A percentile compares a stretch with the other conserved stretches of the same genome.
Conservation (phyloP, 2,329 filamentous ascomycete species). For the Endoconidiophora laricicola region DNA sequence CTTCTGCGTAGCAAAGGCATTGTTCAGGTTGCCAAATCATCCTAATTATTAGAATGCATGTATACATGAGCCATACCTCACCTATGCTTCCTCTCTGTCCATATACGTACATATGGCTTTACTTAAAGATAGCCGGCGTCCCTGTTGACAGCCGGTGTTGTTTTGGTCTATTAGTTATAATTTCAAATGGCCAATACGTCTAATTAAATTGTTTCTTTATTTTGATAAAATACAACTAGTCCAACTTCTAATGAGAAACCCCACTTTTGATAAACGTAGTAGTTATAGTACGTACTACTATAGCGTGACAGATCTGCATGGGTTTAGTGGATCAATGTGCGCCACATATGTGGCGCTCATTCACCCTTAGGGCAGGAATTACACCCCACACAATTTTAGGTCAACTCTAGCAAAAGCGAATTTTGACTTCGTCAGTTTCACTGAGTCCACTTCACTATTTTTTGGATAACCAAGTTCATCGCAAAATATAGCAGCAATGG, state of each 20-base stretch:
- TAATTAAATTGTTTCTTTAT: background rate
- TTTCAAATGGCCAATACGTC: background rate
- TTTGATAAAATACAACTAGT: background rate
- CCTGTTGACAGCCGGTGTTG: too few species aligned
- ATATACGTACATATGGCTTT: too few species aligned
- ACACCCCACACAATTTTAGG: conserved; percentile 13
- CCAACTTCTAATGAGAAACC: too few species aligned
- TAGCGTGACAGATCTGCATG: too few species aligned
- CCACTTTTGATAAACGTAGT: too few species aligned
- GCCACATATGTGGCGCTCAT: conserved; percentile 2
- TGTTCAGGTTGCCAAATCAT: background rate
- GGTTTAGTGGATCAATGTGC: too few species aligned
- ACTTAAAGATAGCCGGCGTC: too few species aligned
- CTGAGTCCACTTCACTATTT: conserved; percentile 17
- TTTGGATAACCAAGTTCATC: conserved; percentile 13
- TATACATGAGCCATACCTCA: background rate
- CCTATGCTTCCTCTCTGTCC: too few species aligned
- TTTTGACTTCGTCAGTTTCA: conserved; percentile 18
- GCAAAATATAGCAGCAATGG: conserved; percentile 23
- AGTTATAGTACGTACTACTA: too few species aligned
- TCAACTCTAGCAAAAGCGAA: conserved; percentile 17
- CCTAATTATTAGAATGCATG: background rate
- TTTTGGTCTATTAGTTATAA: too few species aligned
- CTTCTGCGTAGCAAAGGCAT: conserved; percentile 37
- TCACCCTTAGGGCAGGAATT: conserved; percentile 15